Evolutionary conservation across 306 rosid genomes (phyloP), one percentile per base, ranked within the genome.

Genomic region (Chamaecrista fasciculata): DNA sequence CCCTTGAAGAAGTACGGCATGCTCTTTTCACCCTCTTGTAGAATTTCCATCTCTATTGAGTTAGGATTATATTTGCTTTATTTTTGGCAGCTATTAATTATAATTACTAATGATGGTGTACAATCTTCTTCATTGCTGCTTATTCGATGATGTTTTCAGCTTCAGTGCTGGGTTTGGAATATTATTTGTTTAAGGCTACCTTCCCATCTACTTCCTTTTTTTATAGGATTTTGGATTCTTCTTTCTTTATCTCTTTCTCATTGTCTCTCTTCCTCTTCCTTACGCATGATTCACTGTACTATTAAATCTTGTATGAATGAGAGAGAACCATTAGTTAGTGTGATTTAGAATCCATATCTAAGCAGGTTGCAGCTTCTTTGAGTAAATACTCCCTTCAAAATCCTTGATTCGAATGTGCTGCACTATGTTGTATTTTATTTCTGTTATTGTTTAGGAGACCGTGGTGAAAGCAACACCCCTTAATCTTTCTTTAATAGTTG

Each of bases 1-100:
- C 78, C 82, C 82, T 86, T 78, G 58, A 77, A 76, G 78, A 86
- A 87, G 98, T 94, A 80, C 3, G 83, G 26, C 63, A 21, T 51
- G 19, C 53, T 46, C 48, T 14, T 44, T 43, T 14, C 18, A 2
- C 50, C 40, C 18, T 37, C 46, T 68, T 36, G 20, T 34, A 52
- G 24, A 59, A 65, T 18, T 57, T 71, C 5, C 23, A 15, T 5
- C 68, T 39, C 16, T 62, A 53, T 66, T 29, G 5, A 6, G 8
- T 49, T 46, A 3, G 60, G 72, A 15, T 8, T 34, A 4, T 33
- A 25, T 16, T 26, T 29, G 12, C 7, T 63, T 0, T 56, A 47
- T 33, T 55, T 71, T 2, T 47, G 34, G 40, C 15, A 6, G 50
- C 18, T 37, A 20, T 58, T 23, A 26, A 19, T 57, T 51, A 23